A percentile compares a stretch with the other conserved stretches of the same genome.
These are phyloP conservation scores for Bolboschoenoplectus hybrid DNA, from an alignment of 202 grass and related monocot genomes.

Conservation along the genomic window DNA sequence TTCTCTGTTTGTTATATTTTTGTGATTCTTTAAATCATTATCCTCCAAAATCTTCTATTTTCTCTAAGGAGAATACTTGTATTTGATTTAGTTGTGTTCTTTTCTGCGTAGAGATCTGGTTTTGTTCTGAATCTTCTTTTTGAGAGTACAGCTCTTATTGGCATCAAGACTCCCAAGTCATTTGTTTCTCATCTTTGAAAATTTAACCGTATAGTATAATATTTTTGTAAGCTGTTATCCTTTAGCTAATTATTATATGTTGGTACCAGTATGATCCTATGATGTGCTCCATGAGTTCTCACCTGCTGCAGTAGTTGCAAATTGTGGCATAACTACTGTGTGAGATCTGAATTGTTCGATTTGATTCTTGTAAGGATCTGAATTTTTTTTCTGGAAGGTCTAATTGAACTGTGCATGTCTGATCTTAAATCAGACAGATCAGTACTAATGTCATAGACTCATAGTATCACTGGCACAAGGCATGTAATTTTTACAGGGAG, in stretches of 20 bases:
- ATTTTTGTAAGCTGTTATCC: not conserved
- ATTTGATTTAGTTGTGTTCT: not conserved
- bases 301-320: not conserved
- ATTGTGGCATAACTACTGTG: not conserved
- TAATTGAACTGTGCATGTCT: not conserved
- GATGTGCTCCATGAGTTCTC: not conserved
- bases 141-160: not conserved
- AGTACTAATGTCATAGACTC: not conserved
- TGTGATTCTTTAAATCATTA: not conserved
- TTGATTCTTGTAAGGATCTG: not conserved
- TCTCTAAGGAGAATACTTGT: not conserved
- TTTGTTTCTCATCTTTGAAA: not conserved
- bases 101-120: not conserved
- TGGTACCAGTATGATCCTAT: no score
- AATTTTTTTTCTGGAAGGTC: not conserved
- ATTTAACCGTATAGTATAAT: not conserved
- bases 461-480: not conserved
- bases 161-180: not conserved
- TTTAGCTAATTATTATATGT: not conserved
- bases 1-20: not conserved
- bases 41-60: not conserved
- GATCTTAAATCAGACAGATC: not conserved
- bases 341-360: not conserved
- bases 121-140: not conserved
- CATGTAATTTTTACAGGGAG: no score